These are phyloP conservation scores for Boletus sp. DNA, from an alignment of 1,284 basidiomycete genomes.

Conservation along the genomic window DNA sequence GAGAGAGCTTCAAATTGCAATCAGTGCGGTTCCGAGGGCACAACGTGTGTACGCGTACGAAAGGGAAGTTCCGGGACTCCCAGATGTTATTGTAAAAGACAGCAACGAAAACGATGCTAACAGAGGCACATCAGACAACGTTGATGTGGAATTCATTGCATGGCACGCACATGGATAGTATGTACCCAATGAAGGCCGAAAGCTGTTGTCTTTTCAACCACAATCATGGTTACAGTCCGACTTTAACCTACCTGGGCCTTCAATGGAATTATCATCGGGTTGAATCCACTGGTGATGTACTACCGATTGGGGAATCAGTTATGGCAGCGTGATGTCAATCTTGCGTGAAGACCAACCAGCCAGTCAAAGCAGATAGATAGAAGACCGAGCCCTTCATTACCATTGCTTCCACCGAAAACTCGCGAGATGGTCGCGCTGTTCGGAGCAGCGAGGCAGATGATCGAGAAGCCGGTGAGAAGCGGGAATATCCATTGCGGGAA, in stretches of 20 bases:
- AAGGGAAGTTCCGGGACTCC: conserved; percentile 49
- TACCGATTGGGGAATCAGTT: conserved; percentile 18
- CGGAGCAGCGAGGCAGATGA: conserved; percentile 60
- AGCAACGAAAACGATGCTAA: conserved; percentile 42
- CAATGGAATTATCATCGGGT: conserved; percentile 46
- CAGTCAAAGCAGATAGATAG: conserved; percentile 58
- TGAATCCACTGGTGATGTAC: conserved; percentile 39
- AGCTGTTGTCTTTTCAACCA: conserved; percentile 24
- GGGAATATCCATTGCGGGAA: conserved; percentile 24
- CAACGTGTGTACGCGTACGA: conserved; percentile 30
- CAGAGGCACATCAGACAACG: not conserved
- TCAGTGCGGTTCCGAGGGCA: not conserved
- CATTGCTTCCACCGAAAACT: conserved; percentile 60
- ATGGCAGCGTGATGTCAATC: not conserved
- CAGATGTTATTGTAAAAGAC: conserved; percentile 50
- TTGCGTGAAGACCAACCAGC: conserved; percentile 32
- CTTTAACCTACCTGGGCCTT: conserved; percentile 35
- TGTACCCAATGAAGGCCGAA: conserved; percentile 44
- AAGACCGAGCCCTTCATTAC: conserved; percentile 56
- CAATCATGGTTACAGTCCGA: not conserved
- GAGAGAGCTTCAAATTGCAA: conserved; percentile 38
- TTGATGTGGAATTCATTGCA: not conserved
- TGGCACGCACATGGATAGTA: conserved; percentile 44
- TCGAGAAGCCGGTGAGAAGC: conserved; percentile 47
- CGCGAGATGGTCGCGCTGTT: conserved; percentile 47